Evolutionary conservation across 2,329 filamentous ascomycete species (phyloP), one percentile per base, ranked within the genome.

Genomic region (Xylaria sp.): DNA sequence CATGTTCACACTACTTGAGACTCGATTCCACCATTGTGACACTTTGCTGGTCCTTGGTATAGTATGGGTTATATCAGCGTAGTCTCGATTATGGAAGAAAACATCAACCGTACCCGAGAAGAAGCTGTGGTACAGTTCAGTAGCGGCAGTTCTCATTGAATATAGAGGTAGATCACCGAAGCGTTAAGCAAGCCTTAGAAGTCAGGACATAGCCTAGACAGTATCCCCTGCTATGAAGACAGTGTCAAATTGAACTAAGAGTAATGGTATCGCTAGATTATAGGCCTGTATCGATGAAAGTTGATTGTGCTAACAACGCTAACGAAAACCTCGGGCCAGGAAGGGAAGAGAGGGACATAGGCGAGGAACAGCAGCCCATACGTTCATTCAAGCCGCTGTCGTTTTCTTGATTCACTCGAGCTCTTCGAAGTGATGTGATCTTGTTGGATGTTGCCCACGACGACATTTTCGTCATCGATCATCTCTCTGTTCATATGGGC

Each of bases 401-500:
- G 57, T 60, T 66, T 72, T 34, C 60, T 66, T 23, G 44, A 10
- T 23, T 51, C 60, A 23, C 37, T 66, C 4, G 57, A 41, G 13
- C 58, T 62, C 23, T 71, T 70, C 28, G 60, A 64, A 2, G 51
- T 72, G 28, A 74, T 63, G 34, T 75, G 74, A 25, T 70, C 72
- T 23, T 77, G 72, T 39, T 78, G 75, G 18, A 76, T 70, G 37
- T 55, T 70, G 34, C 75, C 76, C 8, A 63, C 66, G 23, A 72
- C 56, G 50, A 77, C 75, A 10, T 74, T 54, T 28, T 76, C 74
- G 20, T 77, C 77, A 57, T 80, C 76, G 23, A 80, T 74, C 72
- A 80, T 77, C 72, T 79, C 78, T 12, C 65, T 67, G 69, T 79
- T 77, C 77, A 78, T 80, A 55, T 79, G 77, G 28, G 74, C 76